A percentile compares a stretch with the other conserved stretches of the same genome.
Conservation (phyloP, 2,329 filamentous ascomycete species). For the Sphaerulina populicola region DNA sequence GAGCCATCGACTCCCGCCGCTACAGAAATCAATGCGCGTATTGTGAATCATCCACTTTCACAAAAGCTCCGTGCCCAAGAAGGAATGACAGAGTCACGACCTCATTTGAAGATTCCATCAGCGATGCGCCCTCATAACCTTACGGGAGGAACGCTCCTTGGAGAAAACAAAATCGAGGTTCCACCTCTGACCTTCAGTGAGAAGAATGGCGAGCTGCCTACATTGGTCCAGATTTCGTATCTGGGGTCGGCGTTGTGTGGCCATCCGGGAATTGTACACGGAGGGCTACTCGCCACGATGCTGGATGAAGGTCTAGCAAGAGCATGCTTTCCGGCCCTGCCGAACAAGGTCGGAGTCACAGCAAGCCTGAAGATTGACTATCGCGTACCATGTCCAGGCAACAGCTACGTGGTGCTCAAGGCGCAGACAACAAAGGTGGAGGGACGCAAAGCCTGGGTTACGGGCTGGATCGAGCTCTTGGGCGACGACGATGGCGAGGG, state of each 20-base stretch:
- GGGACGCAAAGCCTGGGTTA: slow-evolving; percentile 89
- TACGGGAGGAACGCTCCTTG: slow-evolving; percentile 70
- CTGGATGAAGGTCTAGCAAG: slow-evolving; percentile 82
- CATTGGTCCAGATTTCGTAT: slow-evolving; percentile 60
- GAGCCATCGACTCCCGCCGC: slow-evolving; percentile 46
- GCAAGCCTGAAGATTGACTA: slow-evolving; percentile 79
- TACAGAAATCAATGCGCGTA: slow-evolving; percentile 58
- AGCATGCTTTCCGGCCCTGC: slow-evolving; percentile 80
- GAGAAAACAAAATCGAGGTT: slow-evolving; percentile 66
- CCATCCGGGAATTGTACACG: slow-evolving; percentile 84
- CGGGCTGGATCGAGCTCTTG: slow-evolving; percentile 75
- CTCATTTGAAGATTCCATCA: slow-evolving; percentile 76
- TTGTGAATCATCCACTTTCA: slow-evolving; percentile 68
- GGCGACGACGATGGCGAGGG: slow-evolving; percentile 46
- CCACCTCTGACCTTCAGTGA: slow-evolving; percentile 74
- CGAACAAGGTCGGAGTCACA: slow-evolving; percentile 77
- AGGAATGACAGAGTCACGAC: slow-evolving; percentile 65
- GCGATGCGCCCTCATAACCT: slow-evolving; percentile 64
- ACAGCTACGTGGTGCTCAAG: slow-evolving; percentile 65
- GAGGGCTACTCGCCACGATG: slow-evolving; percentile 82
- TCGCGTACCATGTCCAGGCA: slow-evolving; percentile 66
- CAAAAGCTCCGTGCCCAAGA: slow-evolving; percentile 58
- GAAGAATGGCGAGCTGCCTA: slow-evolving; percentile 46
- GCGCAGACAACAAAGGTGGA: slow-evolving; percentile 78
- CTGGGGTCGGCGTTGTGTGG: slow-evolving; percentile 75